phyloP scores from a whole-genome alignment of 352 stramenopile genomes.

The Pythium chondricola region DNA sequence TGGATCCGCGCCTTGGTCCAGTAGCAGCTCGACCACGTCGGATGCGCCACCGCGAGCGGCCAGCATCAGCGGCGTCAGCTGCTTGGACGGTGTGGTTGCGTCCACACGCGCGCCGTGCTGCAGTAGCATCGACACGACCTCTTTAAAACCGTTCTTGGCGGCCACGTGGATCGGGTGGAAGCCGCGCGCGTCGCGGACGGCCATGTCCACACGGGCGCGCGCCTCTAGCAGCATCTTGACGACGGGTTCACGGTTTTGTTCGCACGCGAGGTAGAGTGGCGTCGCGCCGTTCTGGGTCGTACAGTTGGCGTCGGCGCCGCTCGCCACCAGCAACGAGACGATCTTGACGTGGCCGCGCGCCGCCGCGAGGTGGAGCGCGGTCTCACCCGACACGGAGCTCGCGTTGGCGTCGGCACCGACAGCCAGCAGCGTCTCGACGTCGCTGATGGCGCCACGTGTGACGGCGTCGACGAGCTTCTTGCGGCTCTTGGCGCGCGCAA shows the following conservation, averaged over 20 bases:
- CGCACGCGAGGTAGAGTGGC: slow-evolving; percentile 51
- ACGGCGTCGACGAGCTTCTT: slow-evolving; percentile 66
- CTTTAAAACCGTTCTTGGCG: slow-evolving; percentile 40
- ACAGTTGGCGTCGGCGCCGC: slow-evolving; percentile 52
- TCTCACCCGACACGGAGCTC: slow-evolving; percentile 45
- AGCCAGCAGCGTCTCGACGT: slow-evolving; percentile 59
- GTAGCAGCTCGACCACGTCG: slow-evolving; percentile 59
- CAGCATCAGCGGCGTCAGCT: slow-evolving; percentile 70
- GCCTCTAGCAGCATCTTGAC: slow-evolving; percentile 58
- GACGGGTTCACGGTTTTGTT: slow-evolving; percentile 47
- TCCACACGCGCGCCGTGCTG: slow-evolving; percentile 42
- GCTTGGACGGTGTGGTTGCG: slow-evolving; percentile 27
- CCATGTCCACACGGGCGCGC: slow-evolving; percentile 36
- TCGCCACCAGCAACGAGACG: slow-evolving; percentile 59
- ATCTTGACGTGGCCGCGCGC: slow-evolving; percentile 50
- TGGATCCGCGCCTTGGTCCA: slow-evolving; percentile 68
- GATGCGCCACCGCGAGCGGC: slow-evolving; percentile 47
- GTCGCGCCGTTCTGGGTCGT: slow-evolving; percentile 45
- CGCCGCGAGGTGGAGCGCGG: slow-evolving; percentile 52
- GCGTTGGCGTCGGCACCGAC: slow-evolving; percentile 47
- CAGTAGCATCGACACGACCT: slow-evolving; percentile 42
- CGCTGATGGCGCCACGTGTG: slow-evolving; percentile 35
- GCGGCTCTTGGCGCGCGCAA: slow-evolving; percentile 31
- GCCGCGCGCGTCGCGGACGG: slow-evolving; percentile 30
- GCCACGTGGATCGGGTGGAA: slow-evolving; percentile 57